Evolutionary conservation across 345 rosid genomes (phyloP), one percentile per base, ranked within the genome.

Genomic region (Boechera divaricarpa): DNA sequence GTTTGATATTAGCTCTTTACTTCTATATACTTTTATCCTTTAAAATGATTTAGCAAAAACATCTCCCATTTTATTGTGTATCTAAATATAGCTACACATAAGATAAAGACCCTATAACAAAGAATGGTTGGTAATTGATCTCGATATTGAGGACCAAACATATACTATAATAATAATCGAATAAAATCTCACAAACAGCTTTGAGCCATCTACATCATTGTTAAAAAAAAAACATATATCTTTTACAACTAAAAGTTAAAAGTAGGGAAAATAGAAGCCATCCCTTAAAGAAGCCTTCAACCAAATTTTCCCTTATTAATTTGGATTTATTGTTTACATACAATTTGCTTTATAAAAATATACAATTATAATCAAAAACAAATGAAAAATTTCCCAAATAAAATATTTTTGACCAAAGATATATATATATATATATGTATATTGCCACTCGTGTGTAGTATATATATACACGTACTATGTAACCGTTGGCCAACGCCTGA

Each of bases 401-500:
- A 67, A 59, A 67, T 41, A 61, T 21, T 0, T 41, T 33, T 53
- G 75, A 33, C 64, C 5, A 38, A 39, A 63, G n/a, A 13, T 2
- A 39, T 11, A 32, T 2, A 13, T 2, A 39, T 11, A 32, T 2
- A 29, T 45, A 56, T 6, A 32, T 33, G 16, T 11, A 42, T 60
- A 54, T 45, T 28, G 51, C 48, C 52, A 10, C 33, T 65, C 68
- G 77, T 72, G 77, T 72, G 72, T 44, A 26, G 12, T 54, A 55
- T 79, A 68, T 36, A 73, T 56, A 70, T 11, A 70, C 80, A 75
- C 74, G 55, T 63, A 72, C 38, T 59, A 69, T 54, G 67, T 74
- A 77, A 77, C 90, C 77, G 94, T 89, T 85, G 90, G 90, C 83
- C 87, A 83, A 88, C 79, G 89, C 86, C 85, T 74, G 64, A 9